Percentiles rank a stretch among this genome's conserved stretches.
These are phyloP conservation scores for Xylaria palmicola DNA, from an alignment of 495 filamentous ascomycete species.

Conservation along the genomic window DNA sequence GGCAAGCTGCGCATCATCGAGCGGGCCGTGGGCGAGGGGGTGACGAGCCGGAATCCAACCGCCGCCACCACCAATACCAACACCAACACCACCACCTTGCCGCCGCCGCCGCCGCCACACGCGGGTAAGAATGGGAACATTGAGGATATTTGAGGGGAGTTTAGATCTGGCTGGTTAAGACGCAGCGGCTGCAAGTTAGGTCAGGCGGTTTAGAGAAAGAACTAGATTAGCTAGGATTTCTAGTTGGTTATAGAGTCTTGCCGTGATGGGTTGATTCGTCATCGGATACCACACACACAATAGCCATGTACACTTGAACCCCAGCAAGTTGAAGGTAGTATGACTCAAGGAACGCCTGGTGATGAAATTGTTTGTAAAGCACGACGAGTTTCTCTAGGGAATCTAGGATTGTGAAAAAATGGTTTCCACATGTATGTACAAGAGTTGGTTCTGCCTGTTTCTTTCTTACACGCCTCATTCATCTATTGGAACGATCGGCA, in stretches of 20 bases:
- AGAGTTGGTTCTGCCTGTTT: background rate
- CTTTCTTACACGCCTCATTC: constrained; percentile 14
- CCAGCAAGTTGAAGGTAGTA: background rate
- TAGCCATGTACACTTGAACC: background rate
- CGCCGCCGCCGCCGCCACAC: background rate
- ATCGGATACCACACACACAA: background rate
- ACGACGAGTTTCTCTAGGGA: constrained; percentile 13
- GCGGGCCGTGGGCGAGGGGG: constrained; percentile 62
- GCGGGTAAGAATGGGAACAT: constrained; percentile 32
- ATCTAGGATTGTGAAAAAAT: constrained; percentile 24
- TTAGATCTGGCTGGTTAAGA: background rate
- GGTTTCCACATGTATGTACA: constrained; percentile 25
- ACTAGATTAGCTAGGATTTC: background rate
- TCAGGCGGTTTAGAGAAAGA: no score
- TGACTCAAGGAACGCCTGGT: background rate
- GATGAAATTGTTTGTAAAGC: constrained; percentile 5
- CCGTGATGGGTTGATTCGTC: background rate
- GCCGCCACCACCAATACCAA: background rate
- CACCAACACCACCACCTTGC: no score
- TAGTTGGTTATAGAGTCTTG: background rate
- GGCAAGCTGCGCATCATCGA: constrained; percentile 83
- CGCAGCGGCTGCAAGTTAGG: background rate
- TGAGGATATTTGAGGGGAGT: constrained; percentile 23
- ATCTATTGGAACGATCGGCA: constrained; percentile 51
- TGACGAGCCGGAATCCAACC: background rate